Evolutionary conservation across 179 eudicot species (phyloP).

Genomic region (Spinacia oleracea): DNA sequence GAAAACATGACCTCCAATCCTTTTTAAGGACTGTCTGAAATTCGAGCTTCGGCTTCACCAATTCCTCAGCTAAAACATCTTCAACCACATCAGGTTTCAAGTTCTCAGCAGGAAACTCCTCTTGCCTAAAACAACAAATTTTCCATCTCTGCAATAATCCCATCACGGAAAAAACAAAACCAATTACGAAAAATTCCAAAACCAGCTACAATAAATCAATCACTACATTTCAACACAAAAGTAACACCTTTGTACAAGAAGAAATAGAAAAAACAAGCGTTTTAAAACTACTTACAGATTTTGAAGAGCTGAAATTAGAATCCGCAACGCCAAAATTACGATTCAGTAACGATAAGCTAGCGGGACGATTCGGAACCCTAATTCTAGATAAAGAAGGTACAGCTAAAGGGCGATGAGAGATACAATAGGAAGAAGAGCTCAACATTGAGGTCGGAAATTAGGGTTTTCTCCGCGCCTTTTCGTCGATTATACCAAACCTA

Average conservation of each 20-base stretch:
- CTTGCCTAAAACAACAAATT: slow-evolving; percentile 63
- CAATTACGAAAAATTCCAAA: not conserved
- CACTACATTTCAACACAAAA: not conserved
- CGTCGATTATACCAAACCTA: slow-evolving; percentile 24
- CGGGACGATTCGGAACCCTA: slow-evolving; percentile 43
- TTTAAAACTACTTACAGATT: slow-evolving; percentile 32
- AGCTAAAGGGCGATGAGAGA: slow-evolving; percentile 43
- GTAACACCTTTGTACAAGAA: not conserved
- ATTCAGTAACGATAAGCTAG: slow-evolving; percentile 29
- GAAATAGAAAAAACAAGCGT: not conserved
- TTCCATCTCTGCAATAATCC: slow-evolving; percentile 53
- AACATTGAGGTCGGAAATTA: slow-evolving; percentile 46
- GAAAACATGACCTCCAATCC: slow-evolving; percentile 43
- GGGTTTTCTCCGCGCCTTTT: slow-evolving; percentile 36
- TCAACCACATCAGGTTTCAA: slow-evolving; percentile 48
- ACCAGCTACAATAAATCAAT: not conserved
- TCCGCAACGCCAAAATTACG: slow-evolving; percentile 39
- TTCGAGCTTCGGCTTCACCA: slow-evolving; percentile 43
- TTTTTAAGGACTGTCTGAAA: slow-evolving; percentile 32
- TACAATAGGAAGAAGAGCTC: slow-evolving; percentile 50
- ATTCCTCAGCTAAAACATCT: slow-evolving; percentile 45
- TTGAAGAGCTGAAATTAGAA: slow-evolving; percentile 32
- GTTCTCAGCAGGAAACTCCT: slow-evolving; percentile 45
- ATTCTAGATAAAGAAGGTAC: slow-evolving; percentile 37
- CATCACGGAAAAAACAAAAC: not conserved